A percentile compares a stretch with the other conserved stretches of the same genome.
Conservation (phyloP, 2,329 filamentous ascomycete species). For the Aspergillus sp. region DNA sequence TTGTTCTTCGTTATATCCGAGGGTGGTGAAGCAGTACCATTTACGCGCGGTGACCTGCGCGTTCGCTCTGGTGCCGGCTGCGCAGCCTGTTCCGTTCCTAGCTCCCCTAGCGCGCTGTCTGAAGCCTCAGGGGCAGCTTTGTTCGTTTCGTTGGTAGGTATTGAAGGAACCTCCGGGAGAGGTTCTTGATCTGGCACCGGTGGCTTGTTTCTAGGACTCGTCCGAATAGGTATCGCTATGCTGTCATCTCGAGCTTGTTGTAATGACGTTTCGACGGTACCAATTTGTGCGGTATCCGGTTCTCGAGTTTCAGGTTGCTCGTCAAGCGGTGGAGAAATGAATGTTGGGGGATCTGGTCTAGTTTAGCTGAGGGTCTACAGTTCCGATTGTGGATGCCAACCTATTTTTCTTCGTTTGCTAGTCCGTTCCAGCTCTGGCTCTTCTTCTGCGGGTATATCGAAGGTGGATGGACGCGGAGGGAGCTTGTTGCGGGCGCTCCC, state of each 20-base stretch:
- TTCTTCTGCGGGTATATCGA: constrained; percentile 37
- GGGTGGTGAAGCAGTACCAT: constrained; percentile 7
- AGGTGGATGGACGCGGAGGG: constrained; percentile 33
- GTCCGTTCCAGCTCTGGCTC: constrained; percentile 25
- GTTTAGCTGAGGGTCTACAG: background rate
- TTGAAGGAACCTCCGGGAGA: background rate
- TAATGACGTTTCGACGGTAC: background rate
- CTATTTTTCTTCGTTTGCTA: constrained; percentile 34
- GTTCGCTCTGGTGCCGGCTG: background rate
- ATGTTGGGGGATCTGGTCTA: background rate
- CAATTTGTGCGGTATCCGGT: background rate
- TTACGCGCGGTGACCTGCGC: constrained; percentile 1
- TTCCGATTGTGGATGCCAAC: constrained; percentile 20
- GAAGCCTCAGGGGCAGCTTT: background rate
- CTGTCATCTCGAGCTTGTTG: background rate
- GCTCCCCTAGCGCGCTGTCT: background rate
- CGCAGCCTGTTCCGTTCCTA: background rate
- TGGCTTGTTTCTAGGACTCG: background rate
- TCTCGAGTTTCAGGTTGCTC: background rate
- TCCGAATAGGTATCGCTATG: constrained; percentile 3
- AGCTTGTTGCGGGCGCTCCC: constrained; percentile 33
- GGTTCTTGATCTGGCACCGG: background rate
- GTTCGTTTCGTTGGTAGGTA: background rate
- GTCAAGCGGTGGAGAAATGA: background rate
- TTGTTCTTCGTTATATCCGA: constrained; percentile 8